Base-by-base conservation (phyloP, 2,329 filamentous ascomycete genomes). In the Colletotrichum sublineola region DNA sequence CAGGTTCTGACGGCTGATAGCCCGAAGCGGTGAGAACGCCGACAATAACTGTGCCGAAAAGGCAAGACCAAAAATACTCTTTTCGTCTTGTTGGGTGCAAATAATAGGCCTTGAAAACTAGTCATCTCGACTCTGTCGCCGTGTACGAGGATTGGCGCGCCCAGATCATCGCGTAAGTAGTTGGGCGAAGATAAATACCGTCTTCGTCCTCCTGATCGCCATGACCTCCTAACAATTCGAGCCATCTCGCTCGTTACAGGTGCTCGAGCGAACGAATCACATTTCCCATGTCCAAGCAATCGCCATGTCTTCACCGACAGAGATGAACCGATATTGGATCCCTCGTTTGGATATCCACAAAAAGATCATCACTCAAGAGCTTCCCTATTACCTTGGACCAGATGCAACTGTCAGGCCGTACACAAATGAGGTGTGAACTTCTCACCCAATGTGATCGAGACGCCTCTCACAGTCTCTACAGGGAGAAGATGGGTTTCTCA, bases 401-500 rank as follows among this genome's bases (percentile, higher is more conserved):
- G 84, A 89, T 75, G 86, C 88, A 61, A 89, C 87, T 33, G 87
- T 89, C 58, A 84, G 88, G 68, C 83, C 88, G 53, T 90, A 86
- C 76, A 90, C 88, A 52, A 83, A 85, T 76, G 85, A 89, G 80
- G 88, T 90, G 82, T 75, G 81, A 77, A 75, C 76, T 79, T 73
- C 48, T 68, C 70, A 62, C 60, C 33, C 73, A 58, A 71, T 66
- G 50, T 74, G 61, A 62, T 66, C 68, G 67, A 75, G 67, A 42
- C 60, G 50, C 58, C 64, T 62, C 73, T 74, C 55, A 73, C 58
- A 40, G 38, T 33, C 76, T 68, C 76, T 67, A 60, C 73, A 90
- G 88, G 88, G 88, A 76, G 88, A 90, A 80, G 88, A 90, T 79
- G 89, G 89, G 2, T 90, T 87, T 75, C 83, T 91, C 71, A 90